Conservation (phyloP, 495 filamentous ascomycete species). For the Penicillium steckii region DNA sequence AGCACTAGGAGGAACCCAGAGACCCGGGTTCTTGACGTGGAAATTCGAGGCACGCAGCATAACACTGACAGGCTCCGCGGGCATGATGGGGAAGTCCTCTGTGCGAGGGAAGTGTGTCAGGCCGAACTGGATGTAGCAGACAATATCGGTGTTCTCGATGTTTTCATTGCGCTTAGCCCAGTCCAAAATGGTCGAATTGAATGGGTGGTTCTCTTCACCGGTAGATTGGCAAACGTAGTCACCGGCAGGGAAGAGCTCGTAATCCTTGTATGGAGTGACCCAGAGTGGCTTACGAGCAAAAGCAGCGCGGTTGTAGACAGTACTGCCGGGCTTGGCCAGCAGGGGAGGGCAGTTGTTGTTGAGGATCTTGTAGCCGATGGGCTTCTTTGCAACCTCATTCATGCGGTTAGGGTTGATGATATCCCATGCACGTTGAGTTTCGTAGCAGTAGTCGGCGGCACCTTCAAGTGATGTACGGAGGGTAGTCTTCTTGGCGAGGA, state of each 20-base stretch:
- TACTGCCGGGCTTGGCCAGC: constrained; percentile 36
- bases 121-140: constrained; percentile 59
- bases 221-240: constrained; percentile 50
- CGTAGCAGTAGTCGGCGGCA: constrained; percentile 45
- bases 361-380: constrained; percentile 39
- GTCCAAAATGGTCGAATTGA: constrained; percentile 33
- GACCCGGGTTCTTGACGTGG: constrained; percentile 66
- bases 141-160: constrained; percentile 53
- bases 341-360: constrained; percentile 36
- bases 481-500: constrained; percentile 46
- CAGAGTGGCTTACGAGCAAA: constrained; percentile 39
- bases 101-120: constrained; percentile 56
- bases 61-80: constrained; percentile 67
- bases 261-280: constrained; percentile 40
- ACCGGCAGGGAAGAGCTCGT: constrained; percentile 48
- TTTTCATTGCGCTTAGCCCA: constrained; percentile 50
- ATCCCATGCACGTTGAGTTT: constrained; percentile 47
- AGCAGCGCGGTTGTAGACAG: constrained; percentile 37
- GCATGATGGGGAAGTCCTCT: constrained; percentile 70
- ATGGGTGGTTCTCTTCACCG: constrained; percentile 32
- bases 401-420: constrained; percentile 47
- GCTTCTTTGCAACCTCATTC: constrained; percentile 39
- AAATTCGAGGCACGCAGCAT: constrained; percentile 67
- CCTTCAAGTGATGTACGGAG: constrained; percentile 41
- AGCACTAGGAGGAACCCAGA: constrained; percentile 62